Percentiles rank a stretch among this genome's conserved stretches.
Conservation (phyloP, 371 early-diverging fungal genomes). For the Parasitella parasitica region DNA sequence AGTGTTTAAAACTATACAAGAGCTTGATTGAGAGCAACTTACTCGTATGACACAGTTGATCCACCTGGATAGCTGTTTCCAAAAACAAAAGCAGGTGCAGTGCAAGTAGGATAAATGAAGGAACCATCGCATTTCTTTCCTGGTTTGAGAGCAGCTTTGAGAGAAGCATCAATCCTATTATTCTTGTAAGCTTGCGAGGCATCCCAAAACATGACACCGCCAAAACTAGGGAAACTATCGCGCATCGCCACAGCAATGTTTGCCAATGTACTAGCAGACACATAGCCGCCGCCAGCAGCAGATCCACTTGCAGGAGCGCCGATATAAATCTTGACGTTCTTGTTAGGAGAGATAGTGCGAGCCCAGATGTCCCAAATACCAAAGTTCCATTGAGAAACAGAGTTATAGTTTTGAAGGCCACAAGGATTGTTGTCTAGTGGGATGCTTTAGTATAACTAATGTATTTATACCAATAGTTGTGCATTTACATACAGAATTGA, state of each 20-base stretch:
- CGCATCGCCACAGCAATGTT: slow-evolving; percentile 31
- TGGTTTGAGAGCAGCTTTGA: slow-evolving; percentile 23
- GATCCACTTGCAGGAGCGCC: slow-evolving; percentile 60
- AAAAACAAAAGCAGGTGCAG: slow-evolving; percentile 38
- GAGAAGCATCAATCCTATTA: slow-evolving; percentile 21
- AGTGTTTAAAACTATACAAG: not conserved
- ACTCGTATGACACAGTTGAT: slow-evolving; percentile 48
- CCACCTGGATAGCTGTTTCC: slow-evolving; percentile 43
- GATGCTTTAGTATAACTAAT: not conserved
- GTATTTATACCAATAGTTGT: not conserved
- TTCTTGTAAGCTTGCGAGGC: slow-evolving; percentile 49
- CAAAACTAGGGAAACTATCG: slow-evolving; percentile 48
- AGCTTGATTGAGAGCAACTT: slow-evolving; percentile 24
- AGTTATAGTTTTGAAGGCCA: slow-evolving; percentile 55
- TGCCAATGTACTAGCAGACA: slow-evolving; percentile 24
- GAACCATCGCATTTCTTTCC: slow-evolving; percentile 24
- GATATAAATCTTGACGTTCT: slow-evolving; percentile 58
- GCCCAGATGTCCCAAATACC: slow-evolving; percentile 71
- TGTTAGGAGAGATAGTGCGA: slow-evolving; percentile 53
- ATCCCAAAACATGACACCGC: slow-evolving; percentile 70
- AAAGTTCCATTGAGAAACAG: slow-evolving; percentile 43
- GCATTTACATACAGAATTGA: slow-evolving; percentile 58
- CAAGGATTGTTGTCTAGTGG: slow-evolving; percentile 69
- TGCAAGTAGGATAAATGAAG: slow-evolving; percentile 30
- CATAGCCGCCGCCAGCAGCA: slow-evolving; percentile 62